Evolutionary conservation across 2,329 filamentous ascomycete genomes (phyloP).

Genomic region (Hysterium pulicare): DNA sequence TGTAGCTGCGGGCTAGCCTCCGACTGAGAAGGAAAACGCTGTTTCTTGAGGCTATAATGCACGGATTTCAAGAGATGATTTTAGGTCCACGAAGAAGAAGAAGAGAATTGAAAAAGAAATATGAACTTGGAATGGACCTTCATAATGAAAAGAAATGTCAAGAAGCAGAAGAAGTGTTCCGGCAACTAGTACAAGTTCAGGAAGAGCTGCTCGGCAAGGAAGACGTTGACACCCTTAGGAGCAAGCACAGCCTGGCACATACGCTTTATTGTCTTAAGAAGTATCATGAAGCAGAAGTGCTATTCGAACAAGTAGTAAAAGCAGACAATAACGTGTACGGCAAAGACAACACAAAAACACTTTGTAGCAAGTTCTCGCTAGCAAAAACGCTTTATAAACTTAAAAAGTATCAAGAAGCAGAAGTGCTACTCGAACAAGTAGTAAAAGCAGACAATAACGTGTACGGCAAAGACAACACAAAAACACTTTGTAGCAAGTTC

Average conservation of each 20-base stretch:
- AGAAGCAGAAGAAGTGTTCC: background rate
- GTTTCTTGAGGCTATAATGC: no score
- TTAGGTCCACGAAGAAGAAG: no score
- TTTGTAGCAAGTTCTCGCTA: background rate
- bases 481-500: background rate
- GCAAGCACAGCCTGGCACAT: background rate
- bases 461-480: no score
- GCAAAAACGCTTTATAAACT: background rate
- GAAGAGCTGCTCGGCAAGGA: background rate
- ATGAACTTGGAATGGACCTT: background rate
- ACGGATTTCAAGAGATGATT: no score
- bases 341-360: background rate
- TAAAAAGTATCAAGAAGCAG: background rate
- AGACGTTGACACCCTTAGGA: no score
- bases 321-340: background rate
- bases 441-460: no score
- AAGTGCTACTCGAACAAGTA: background rate
- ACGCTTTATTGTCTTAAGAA: background rate
- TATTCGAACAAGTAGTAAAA: background rate
- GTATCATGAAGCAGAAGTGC: background rate
- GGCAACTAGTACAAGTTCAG: background rate
- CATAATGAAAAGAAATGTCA: background rate
- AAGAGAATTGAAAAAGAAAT: no score
- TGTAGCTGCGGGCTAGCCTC: no score
- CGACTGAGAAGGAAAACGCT: no score